These are phyloP conservation scores for Oemleria cerasiformis DNA, from an alignment of 306 rosid species.

Conservation along the genomic window DNA sequence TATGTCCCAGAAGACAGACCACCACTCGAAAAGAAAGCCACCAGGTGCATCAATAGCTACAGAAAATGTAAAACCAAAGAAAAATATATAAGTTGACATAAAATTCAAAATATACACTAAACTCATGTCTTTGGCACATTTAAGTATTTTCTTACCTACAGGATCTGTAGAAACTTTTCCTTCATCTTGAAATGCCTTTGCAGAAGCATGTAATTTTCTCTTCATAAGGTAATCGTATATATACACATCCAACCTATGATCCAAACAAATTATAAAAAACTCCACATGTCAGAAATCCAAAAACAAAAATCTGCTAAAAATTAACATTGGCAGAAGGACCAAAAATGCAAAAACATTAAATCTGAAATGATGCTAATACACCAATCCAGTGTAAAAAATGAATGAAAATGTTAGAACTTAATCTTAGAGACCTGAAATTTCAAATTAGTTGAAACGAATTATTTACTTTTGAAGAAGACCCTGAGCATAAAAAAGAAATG, in stretches of 20 bases:
- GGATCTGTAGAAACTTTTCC: conserved; percentile 48
- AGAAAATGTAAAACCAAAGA: conserved; percentile 18
- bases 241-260: conserved; percentile 65
- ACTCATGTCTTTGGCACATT: neutral
- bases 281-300: conserved; percentile 7
- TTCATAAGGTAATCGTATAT: conserved; percentile 66
- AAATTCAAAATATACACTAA: conserved; percentile 3
- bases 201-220: conserved; percentile 62
- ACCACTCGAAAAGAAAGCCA: conserved; percentile 89
- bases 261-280: conserved; percentile 7
- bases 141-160: conserved; percentile 51
- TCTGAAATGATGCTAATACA: conserved; percentile 2
- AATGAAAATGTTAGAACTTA: neutral
- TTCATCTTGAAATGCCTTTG: conserved; percentile 67
- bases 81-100: conserved; percentile 8
- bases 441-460: neutral
- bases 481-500: neutral
- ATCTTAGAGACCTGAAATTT: neutral
- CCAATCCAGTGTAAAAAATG: neutral
- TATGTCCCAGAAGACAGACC: conserved; percentile 85
- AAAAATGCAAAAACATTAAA: conserved; percentile 1
- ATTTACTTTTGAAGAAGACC: neutral
- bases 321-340: neutral
- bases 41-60: conserved; percentile 68
- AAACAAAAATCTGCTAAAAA: neutral